Evolutionary conservation across 257 asterid species (phyloP), one percentile per base, ranked within the genome.

Genomic region (Ehretia macrophylla): DNA sequence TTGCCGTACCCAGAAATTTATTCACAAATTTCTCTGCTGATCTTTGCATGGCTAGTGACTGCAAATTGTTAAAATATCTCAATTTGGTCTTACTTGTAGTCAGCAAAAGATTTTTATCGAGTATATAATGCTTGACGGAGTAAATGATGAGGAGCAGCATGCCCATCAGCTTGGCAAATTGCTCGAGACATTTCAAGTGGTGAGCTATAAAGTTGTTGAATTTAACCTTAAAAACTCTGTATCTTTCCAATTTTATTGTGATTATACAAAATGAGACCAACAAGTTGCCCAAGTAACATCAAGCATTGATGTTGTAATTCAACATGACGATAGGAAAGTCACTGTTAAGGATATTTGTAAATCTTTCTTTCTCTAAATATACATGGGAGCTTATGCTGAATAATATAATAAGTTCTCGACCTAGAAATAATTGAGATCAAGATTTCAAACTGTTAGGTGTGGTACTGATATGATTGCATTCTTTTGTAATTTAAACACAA

Each of bases 111-210:
- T 93, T 62, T 81, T 93, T 66, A 93, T 93, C 1, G 99, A 93
- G 81, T 93, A 89, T 83, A 93, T 93, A 68, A 93, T 93, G 97
- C 99, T 93, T 55, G 94, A 93, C 53, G 94, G 88, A 19, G 83
- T 89, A 72, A 93, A 93, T 51, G 99, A 93, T 65, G 94, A 72
- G 68, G 95, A 84, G 77, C 79, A 83, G 78, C 99, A 84, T 0
- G 97, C 97, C 0, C 96, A 89, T 81, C 92, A 76, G 85, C 96
- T 93, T 67, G 99, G 95, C 66, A 75, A 85, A 68, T 73, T 93
- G 77, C 86, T 93, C 17, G 84, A 85, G 42, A 51, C 80, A 19
- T 78, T 86, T 62, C 77, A 84, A 81, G 88, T 87, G 68, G 99
- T 93, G 70, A 69, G 85, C 65, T 67, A 66, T 45, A 38, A 44